Percentiles rank a stretch among this genome's conserved stretches.
Evolutionary conservation across 2,329 filamentous ascomycete species (phyloP).

Genomic region (Cordyceps cicadae): DNA sequence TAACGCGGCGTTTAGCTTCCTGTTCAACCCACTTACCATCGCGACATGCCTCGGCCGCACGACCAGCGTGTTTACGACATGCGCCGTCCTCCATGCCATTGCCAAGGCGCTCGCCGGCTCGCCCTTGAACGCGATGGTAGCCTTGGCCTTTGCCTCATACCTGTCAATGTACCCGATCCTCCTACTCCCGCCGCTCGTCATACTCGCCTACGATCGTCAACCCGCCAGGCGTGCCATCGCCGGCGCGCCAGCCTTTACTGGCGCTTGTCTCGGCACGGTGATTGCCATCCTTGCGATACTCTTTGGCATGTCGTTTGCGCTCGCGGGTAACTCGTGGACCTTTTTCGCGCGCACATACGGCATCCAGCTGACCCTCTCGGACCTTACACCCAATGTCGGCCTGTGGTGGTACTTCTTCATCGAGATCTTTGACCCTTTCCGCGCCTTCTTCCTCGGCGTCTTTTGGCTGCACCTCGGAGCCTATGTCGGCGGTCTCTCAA

Average conservation of each 20-base stretch:
- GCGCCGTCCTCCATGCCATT: constrained; percentile 77
- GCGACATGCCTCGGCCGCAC: constrained; percentile 84
- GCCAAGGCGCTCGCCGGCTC: constrained; percentile 70
- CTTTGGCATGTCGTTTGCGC: constrained; percentile 60
- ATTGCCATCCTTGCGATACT: constrained; percentile 49
- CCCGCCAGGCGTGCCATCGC: constrained; percentile 24
- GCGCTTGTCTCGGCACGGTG: constrained; percentile 45
- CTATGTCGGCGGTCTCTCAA: constrained; percentile 78
- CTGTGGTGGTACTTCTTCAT: constrained; percentile 99
- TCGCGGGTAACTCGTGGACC: constrained; percentile 74
- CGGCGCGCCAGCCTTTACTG: constrained; percentile 42
- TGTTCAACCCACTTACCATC: constrained; percentile 93
- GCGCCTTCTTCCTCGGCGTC: constrained; percentile 91
- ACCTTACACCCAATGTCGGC: constrained; percentile 89
- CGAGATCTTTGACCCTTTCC: constrained; percentile 96
- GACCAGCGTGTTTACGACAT: constrained; percentile 80
- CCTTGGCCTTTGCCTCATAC: constrained; percentile 80
- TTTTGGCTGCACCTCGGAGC: constrained; percentile 94
- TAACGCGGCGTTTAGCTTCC: constrained; percentile 48
- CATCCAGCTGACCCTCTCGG: constrained; percentile 80
- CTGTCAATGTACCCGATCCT: constrained; percentile 86
- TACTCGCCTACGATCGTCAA: constrained; percentile 70
- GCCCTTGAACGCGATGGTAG: constrained; percentile 68
- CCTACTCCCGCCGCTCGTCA: constrained; percentile 70
- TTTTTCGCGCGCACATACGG: constrained; percentile 88